These are phyloP conservation scores for Lentinula lateritia DNA, from an alignment of 768 basidiomycete species.

Conservation along the genomic window DNA sequence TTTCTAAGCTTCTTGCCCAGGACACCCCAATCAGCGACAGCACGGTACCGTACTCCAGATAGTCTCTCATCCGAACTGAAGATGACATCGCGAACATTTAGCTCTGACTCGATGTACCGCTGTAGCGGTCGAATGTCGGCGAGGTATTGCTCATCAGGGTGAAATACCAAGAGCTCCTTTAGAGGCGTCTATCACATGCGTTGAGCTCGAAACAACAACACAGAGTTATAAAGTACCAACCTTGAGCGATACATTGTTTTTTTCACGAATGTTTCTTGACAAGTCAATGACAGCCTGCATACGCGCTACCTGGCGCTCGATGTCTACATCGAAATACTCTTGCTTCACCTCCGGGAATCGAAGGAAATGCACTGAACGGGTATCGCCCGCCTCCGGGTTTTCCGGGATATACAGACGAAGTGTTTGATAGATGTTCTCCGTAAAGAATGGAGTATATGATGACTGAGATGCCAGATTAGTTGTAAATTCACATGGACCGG, in stretches of 20 bases:
- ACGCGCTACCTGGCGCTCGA: conserved; percentile 90
- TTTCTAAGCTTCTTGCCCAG: conserved; percentile 92
- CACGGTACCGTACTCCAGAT: conserved; percentile 87
- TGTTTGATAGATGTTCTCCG: conserved; percentile 93
- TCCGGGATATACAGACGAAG: conserved; percentile 81
- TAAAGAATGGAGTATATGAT: conserved; percentile 97
- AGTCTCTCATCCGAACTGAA: conserved; percentile 85
- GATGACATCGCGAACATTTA: conserved; percentile 87
- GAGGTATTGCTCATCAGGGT: conserved; percentile 77
- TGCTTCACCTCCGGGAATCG: conserved; percentile 90
- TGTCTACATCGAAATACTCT: conserved; percentile 90
- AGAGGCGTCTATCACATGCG: conserved; percentile 70
- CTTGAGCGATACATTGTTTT: conserved; percentile 83
- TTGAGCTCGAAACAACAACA: background rate
- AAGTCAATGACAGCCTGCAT: conserved; percentile 96
- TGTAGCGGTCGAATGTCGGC: conserved; percentile 81
- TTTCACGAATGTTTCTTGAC: conserved; percentile 82
- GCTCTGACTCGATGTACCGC: conserved; percentile 87
- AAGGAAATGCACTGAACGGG: conserved; percentile 93
- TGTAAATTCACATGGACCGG: background rate
- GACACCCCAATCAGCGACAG: conserved; percentile 91
- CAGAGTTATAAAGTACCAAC: conserved; percentile 32
- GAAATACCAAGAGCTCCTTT: conserved; percentile 91
- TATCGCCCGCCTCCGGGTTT: conserved; percentile 63
- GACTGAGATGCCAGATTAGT: conserved; percentile 38